Conservation (phyloP, 1,284 basidiomycete species). For the Vanrija sp. region DNA sequence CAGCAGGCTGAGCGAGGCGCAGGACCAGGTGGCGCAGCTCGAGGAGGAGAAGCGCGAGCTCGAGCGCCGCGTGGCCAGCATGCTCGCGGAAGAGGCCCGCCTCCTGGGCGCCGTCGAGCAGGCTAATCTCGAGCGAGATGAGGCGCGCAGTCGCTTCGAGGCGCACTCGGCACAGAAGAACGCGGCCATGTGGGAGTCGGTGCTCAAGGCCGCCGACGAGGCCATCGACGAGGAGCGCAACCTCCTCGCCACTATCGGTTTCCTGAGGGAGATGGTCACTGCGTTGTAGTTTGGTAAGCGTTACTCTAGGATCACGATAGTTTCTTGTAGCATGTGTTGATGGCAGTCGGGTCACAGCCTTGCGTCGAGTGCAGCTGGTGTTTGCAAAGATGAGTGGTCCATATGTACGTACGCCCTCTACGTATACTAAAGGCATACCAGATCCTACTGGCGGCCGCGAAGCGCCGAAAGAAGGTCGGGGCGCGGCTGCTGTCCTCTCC, state of each 20-base stretch:
- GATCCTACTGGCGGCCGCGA: too few relatives aligned
- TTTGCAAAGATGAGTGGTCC: too few relatives aligned
- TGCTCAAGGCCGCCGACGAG: constrained; percentile 9
- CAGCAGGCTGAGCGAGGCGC: neutral
- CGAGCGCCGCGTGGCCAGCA: constrained; percentile 4
- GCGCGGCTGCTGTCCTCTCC: constrained; percentile 39
- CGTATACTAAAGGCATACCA: too few relatives aligned
- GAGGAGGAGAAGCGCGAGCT: constrained; percentile 5
- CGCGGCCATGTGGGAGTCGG: constrained; percentile 8
- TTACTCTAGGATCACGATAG: neutral
- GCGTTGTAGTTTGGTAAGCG: neutral
- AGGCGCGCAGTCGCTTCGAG: neutral
- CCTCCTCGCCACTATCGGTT: neutral
- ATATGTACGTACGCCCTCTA: too few relatives aligned
- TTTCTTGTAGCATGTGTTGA: too few relatives aligned
- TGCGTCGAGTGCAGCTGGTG: too few relatives aligned
- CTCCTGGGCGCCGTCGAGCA: constrained; percentile 1
- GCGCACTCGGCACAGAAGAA: constrained; percentile 3
- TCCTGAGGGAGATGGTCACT: neutral
- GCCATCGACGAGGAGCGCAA: constrained; percentile 12
- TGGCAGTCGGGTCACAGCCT: too few relatives aligned
- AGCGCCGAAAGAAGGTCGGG: too few relatives aligned
- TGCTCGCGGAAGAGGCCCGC: constrained; percentile 6
- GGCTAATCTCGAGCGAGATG: constrained; percentile 8
- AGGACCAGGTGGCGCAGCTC: constrained; percentile 2